Evolutionary conservation across 2,329 filamentous ascomycete species (phyloP), one percentile per base, ranked within the genome.

Genomic region (Phyllosticta capitalensis): DNA sequence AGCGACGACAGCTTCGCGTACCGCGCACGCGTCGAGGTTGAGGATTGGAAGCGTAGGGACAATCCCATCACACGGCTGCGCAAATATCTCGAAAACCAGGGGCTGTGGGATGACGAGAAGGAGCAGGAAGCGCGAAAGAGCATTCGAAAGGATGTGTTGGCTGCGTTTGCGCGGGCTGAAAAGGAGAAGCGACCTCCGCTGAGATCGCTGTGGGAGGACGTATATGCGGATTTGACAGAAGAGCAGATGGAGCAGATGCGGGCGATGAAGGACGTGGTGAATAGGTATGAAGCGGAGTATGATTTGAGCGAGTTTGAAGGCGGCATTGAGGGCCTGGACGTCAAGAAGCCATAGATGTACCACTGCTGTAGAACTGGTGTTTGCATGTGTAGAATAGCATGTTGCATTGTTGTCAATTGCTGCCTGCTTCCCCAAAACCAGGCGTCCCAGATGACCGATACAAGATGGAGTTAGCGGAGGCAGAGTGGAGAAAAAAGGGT

Each of bases 1-100:
- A 94, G 89, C 0, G 94, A 99, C 69, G 94, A 99, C 75, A 94
- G 89, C 24, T 99, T 96, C 68, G 94, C 94, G 0, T 99, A 99
- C 76, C 88, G 94, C 9, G 91, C 92, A 1, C 85, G 88, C 24
- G 86, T 96, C 0, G 94, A 99, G 69, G 94, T 99, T 7, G 89
- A 96, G 70, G 90, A 95, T 71, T 96, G 91, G 91, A 95, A 95
- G 73, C 73, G 90, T 0, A 80, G 91, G 12, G 92, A 96, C 69
- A 96, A 96, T 68, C 91, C 91, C 1, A 87, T 96, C 55, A 90
- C 89, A 1, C 81, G 91, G 12, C 71, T 95, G 59, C 82, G 92
- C 21, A 96, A 96, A 76, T 99, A 90, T 83, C 85, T 99, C 76
- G 92, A 99, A 74, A 81, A 83, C 9, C 84, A 86, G 65, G 85